Base-by-base conservation (phyloP, 1,284 basidiomycete species). In the Ganoderma resinaceum region DNA sequence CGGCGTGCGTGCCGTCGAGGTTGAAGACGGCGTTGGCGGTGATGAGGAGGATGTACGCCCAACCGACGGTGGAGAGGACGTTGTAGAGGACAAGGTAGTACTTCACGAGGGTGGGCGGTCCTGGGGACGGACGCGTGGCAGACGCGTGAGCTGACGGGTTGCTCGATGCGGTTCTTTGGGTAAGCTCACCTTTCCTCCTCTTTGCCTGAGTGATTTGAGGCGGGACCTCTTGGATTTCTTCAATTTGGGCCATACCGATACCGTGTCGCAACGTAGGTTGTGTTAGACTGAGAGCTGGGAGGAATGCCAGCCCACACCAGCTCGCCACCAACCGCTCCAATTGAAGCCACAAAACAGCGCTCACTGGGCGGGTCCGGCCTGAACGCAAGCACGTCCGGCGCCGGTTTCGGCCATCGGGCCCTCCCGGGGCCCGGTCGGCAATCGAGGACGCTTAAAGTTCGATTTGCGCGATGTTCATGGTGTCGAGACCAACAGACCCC, bases 61-160 rank as follows among this genome's bases (percentile, higher is more conserved):
- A 97, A 55, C 89, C 91, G 4, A 89, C 63, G 0, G 91, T 84
- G 0, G 93, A 95, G 63, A 91, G 76, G 70, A 87, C 72, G 82
- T 98, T 97, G 86, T 95, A 98, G 0, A 82, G 79, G 67, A 94
- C 74, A 1, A 98, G 86, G 82, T 97, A 97, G 79, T 81, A 82
- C 72, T 84, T 87, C 67, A 87, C 59, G 26, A 72, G 63, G 43
- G 77, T 58, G 4, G 75, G 66, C 20, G 73, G 71, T 53, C 72
- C 74, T 75, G 67, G 29, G 26, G 52, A 18, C n/a, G n/a, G 42
- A 29, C 42, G 52, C 38, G 31, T 16, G 40, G 57, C n/a, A 35
- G 23, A 38, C 62, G 40, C 42, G 63, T 49, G 20, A 62, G 29
- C 42, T 33, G 42, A 46, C 29, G 6, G 42, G 7, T 18, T 5